Evolutionary conservation across 331 rosid genomes (phyloP), one percentile per base, ranked within the genome.

Genomic region (Cydonia oblonga): DNA sequence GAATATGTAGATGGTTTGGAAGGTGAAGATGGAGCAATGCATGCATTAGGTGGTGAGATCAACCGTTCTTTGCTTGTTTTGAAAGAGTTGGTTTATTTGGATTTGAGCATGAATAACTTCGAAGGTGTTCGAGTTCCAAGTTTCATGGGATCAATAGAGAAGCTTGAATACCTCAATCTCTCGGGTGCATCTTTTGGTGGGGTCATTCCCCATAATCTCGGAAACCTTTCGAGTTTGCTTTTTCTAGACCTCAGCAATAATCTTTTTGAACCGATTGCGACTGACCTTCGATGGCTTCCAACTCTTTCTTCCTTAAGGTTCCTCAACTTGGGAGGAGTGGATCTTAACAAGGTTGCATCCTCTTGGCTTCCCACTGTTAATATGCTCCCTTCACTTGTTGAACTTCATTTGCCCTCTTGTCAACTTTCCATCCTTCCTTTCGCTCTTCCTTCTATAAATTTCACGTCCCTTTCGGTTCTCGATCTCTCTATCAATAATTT

Each of bases 81-180:
- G 56, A 66, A 73, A 67, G 33, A 80, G 64, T 79, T 82, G 24
- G 60, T 0, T 35, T 30, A 76, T 65, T 80, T 86, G 58, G 85
- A 84, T 18, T 68, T 86, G 60, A 82, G 88, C 79, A 72, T 69
- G 52, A 75, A 77, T 64, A 14, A 24, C 19, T 84, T 84, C 7
- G 25, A 38, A 11, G 63, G 29, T 3, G 46, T 30, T n/a, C 29
- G 69, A 9, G 70, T 84, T 24, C 90, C 88, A 14, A 2, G 4
- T 10, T 84, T 75, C 67, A 3, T 86, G 23, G 69, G 78, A 5
- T 75, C 75, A 24, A 28, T 86, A 76, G 19, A 76, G 29, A 73
- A 71, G 2, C 26, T 86, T 1, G 30, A 9, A 19, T 54, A 62
- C 40, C 87, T 86, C 33, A 72, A 75, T 64, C 81, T 86, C 18